Evolutionary conservation across 495 filamentous ascomycete species (phyloP).

Genomic region (Hyaloscypha variabilis): DNA sequence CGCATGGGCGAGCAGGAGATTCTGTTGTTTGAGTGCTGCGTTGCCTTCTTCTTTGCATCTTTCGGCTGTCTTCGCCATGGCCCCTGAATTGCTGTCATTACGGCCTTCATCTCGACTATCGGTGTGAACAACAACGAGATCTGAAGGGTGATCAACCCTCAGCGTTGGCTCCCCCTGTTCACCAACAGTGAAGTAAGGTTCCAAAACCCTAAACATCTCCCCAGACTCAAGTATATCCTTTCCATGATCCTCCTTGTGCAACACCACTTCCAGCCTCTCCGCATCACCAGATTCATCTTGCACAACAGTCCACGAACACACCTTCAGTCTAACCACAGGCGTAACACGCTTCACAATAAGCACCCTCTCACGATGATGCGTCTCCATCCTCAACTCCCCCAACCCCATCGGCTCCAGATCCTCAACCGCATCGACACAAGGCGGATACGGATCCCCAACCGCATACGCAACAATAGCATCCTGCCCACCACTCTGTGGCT

Average conservation of each 20-base stretch:
- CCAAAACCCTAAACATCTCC: conserved; percentile 48
- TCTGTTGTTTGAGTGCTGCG: conserved; percentile 33
- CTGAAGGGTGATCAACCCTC: conserved; percentile 56
- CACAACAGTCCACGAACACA: conserved; percentile 46
- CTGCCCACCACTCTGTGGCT: conserved; percentile 23
- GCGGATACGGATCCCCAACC: conserved; percentile 38
- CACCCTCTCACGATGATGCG: conserved; percentile 50
- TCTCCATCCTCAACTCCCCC: conserved; percentile 46
- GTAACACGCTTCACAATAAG: conserved; percentile 43
- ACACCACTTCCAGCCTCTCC: conserved; percentile 37
- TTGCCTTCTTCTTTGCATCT: conserved; percentile 40
- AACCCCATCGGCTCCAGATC: conserved; percentile 36
- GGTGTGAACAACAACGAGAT: conserved; percentile 36
- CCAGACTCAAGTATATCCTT: conserved; percentile 35
- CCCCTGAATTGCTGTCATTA: too few relatives aligned
- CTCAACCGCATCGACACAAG: conserved; percentile 32
- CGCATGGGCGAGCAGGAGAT: conserved; percentile 33
- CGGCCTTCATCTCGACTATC: too few relatives aligned
- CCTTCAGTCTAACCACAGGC: conserved; percentile 44
- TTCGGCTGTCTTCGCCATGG: conserved; percentile 33
- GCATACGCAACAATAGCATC: conserved; percentile 30
- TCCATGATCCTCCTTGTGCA: conserved; percentile 36
- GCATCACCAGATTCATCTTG: conserved; percentile 46
- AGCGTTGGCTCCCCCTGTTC: conserved; percentile 42
- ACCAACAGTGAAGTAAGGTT: conserved; percentile 51